Base-by-base conservation (phyloP, 2,329 filamentous ascomycete species). In the Talaromyces sp. region DNA sequence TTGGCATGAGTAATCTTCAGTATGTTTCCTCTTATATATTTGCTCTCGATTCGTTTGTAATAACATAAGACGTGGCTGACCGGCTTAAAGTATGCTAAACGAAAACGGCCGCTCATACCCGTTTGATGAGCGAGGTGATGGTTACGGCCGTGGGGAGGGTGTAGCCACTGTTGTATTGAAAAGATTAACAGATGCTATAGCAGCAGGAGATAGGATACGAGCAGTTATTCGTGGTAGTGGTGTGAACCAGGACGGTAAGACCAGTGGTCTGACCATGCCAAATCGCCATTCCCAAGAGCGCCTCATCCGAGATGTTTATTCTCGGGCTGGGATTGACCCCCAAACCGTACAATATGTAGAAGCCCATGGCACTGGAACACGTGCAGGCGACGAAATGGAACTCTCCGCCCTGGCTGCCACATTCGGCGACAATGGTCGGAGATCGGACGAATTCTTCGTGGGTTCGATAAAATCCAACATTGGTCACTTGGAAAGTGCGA, bases 61-160 rank as follows among this genome's bases (percentile, higher is more conserved):
- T 46, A 26, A 49, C 49, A n/a, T 24, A 21, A n/a, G 78, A 79
- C 0, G 49, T 73, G 0, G 67, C 3, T 70, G 72, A 2, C 62
- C 0, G 67, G 66, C 29, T 69, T 71, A 54, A 35, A 69, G 77
- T 59, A 80, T 81, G 72, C 70, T 82, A 0, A 80, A 77, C 58
- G 76, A 77, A 1, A 68, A 75, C 64, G 78, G 78, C 2, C 72
- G 73, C 55, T 80, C 75, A 52, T 75, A 73, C 38, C 80, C 80
- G 70, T 86, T 83, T 67, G 85, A 86, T 65, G 69, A 77, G 27
- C 77, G 79, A 8, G 86, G 83, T 24, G 82, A 83, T 60, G 86
- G 86, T 1, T 89, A 88, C 66, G 84, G 82, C 0, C 78, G 85
- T 35, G 86, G 85, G 1, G 86, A 89, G 67, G 86, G 86, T 0